These are phyloP conservation scores for Talaromyces verruculosus DNA, from an alignment of 2,329 filamentous ascomycete species.

Conservation along the genomic window DNA sequence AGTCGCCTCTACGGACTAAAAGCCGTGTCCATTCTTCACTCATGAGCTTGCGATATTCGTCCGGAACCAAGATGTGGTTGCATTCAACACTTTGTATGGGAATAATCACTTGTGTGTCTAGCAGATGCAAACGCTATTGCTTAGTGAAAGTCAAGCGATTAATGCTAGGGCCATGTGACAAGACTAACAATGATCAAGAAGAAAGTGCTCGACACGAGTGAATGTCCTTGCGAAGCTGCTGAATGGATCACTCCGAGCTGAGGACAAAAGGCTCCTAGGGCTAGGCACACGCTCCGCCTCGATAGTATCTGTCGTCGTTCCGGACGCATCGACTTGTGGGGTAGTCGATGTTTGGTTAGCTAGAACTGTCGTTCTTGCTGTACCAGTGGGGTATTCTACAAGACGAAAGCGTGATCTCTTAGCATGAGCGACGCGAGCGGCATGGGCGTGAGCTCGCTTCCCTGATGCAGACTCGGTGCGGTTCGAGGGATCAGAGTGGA, in stretches of 20 bases:
- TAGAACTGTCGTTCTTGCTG: background rate
- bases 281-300: background rate
- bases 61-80: background rate
- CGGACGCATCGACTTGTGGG: background rate
- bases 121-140: background rate
- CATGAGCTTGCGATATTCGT: background rate
- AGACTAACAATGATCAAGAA: conserved; percentile 14
- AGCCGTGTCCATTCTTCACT: background rate
- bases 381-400: conserved; percentile 5
- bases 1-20: background rate
- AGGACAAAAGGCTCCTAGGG: conserved; percentile 6
- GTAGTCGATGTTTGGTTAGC: background rate
- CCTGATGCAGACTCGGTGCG: background rate
- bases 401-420: conserved; percentile 7
- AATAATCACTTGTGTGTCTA: conserved; percentile 10
- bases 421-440: conserved; percentile 12
- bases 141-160: background rate
- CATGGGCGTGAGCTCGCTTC: conserved; percentile 10
- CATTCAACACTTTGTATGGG: conserved; percentile 6
- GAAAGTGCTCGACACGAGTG: background rate
- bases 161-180: background rate
- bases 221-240: conserved; percentile 1
- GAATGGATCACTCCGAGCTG: conserved; percentile 8
- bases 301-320: background rate
- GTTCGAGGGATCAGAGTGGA: background rate